Base-by-base conservation (phyloP, 106 monocot species). In the Ottelia alismoides region DNA sequence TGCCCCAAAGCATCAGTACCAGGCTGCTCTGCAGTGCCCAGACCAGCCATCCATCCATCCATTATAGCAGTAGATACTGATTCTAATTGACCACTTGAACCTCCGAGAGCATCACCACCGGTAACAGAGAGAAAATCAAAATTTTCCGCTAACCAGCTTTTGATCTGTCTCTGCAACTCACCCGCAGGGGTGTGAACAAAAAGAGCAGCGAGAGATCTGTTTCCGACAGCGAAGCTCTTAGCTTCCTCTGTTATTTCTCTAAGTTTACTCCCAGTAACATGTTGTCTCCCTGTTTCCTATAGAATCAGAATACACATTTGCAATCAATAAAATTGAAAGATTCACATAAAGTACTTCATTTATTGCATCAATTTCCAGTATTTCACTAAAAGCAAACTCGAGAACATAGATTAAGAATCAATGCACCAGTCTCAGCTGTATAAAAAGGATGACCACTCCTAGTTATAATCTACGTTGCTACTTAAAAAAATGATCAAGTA, bases 31-130 rank as follows among this genome's bases (percentile, higher is more conserved):
- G 96, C 82, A 65, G 85, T 66, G 60, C 96, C 96, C 59, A 98
- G 84, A 57, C 96, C 96, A 68, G 96, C 85, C 96, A 98, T 98
- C 96, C 96, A 98, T 52, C 96, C 96, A 77, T 98, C 96, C 96
- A 98, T 98, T 47, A 98, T 98, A 45, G 96, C 96, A 57, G 90
- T 98, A 5, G 96, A 98, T 4, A 98, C 55, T 65, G 90, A 79
- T 61, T 98, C 96, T 44, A 90, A 55, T 45, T 98, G 82, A 0
- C 89, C 90, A 16, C 78, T 75, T 21, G 78, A 50, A 61, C 81
- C 94, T 25, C 75, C 84, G 27, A 64, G 22, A 48, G 64, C 74
- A 67, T 85, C 96, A 79, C 52, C 70, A 19, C 76, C 79, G 48
- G 79, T 68, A 49, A 85, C 79, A 31, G 90, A 89, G 60, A 98